Conservation (phyloP, 179 eudicot genomes). For the Kewa caespitosa region DNA sequence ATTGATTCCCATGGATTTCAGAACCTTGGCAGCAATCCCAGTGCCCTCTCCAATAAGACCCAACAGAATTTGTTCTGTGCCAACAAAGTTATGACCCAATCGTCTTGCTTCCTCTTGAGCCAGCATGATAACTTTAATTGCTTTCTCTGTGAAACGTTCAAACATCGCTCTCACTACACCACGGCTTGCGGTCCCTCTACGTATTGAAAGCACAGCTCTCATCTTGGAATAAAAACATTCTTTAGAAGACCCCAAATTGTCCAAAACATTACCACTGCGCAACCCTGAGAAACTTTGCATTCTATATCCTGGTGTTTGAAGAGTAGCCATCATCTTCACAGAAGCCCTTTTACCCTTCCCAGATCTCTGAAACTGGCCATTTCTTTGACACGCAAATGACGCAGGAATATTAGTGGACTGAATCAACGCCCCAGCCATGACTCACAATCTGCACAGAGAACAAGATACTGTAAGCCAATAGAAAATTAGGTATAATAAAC, state of each 20-base stretch:
- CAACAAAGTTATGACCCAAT: constrained; percentile 93
- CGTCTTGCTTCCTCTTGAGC: constrained; percentile 96
- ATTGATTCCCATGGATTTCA: constrained; percentile 92
- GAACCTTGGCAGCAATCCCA: constrained; percentile 94
- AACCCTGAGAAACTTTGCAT: constrained; percentile 65
- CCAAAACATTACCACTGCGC: constrained; percentile 60
- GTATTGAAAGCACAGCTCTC: constrained; percentile 46
- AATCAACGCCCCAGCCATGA: constrained; percentile 75
- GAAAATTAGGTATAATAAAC: not conserved
- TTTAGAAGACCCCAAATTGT: constrained; percentile 36
- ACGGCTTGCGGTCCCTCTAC: constrained; percentile 48
- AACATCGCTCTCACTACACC: constrained; percentile 78
- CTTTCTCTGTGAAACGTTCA: constrained; percentile 92
- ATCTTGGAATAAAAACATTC: constrained; percentile 55
- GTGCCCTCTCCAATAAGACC: constrained; percentile 98
- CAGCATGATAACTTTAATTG: constrained; percentile 94
- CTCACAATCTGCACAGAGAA: constrained; percentile 34
- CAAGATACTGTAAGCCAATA: constrained; percentile 10
- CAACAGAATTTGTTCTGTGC: constrained; percentile 88
- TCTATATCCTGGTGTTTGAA: constrained; percentile 45
- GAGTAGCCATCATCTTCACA: constrained; percentile 50
- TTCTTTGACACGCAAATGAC: constrained; percentile 44
- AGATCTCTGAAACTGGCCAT: constrained; percentile 53
- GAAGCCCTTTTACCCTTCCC: constrained; percentile 40
- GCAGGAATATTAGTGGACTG: constrained; percentile 62